phyloP scores from a whole-genome alignment of 2,329 filamentous ascomycete genomes.

The Drechslerella stenobrocha region DNA sequence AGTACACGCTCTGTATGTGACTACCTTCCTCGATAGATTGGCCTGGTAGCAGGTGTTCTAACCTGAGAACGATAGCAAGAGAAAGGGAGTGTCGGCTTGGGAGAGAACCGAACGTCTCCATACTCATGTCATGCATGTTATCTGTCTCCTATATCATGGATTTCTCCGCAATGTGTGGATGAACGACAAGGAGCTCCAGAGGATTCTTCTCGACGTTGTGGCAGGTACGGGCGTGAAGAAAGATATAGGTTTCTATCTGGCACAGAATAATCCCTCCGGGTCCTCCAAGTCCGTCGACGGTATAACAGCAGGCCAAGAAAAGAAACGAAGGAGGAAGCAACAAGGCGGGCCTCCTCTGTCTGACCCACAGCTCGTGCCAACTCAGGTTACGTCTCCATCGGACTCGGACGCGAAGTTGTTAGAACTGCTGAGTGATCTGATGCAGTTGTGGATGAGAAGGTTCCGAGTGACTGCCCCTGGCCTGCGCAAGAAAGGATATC shows the following conservation, averaged over 20 bases:
- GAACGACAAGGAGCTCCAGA: conserved; percentile 74
- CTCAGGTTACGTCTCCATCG: conserved; percentile 77
- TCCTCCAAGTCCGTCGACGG: conserved; percentile 49
- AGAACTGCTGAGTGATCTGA: conserved; percentile 72
- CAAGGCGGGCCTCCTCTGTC: conserved; percentile 55
- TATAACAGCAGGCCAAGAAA: conserved; percentile 56
- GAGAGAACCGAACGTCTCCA: conserved; percentile 75
- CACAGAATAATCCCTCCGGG: conserved; percentile 4
- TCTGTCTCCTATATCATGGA: conserved; percentile 87
- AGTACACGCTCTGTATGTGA: conserved; percentile 7
- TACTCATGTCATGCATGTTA: conserved; percentile 87
- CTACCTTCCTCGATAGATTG: conserved; percentile 53
- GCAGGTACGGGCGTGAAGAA: conserved; percentile 70
- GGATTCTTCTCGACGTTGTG: conserved; percentile 73
- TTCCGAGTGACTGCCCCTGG: conserved; percentile 78
- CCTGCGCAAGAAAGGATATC: conserved; percentile 83
- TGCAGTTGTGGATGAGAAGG: conserved; percentile 82
- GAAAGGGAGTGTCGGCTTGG: conserved; percentile 82
- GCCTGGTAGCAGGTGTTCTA: conserved; percentile 62
- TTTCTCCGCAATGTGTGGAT: conserved; percentile 81
- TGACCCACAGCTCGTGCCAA: conserved; percentile 69
- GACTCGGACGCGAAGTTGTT: conserved; percentile 60
- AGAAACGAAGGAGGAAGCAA: conserved; percentile 54
- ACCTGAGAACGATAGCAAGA: conserved; percentile 63
- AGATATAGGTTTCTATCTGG: conserved; percentile 70